Evolutionary conservation across 1,284 basidiomycete species (phyloP).

Genomic region (Rhodotorula sp.): DNA sequence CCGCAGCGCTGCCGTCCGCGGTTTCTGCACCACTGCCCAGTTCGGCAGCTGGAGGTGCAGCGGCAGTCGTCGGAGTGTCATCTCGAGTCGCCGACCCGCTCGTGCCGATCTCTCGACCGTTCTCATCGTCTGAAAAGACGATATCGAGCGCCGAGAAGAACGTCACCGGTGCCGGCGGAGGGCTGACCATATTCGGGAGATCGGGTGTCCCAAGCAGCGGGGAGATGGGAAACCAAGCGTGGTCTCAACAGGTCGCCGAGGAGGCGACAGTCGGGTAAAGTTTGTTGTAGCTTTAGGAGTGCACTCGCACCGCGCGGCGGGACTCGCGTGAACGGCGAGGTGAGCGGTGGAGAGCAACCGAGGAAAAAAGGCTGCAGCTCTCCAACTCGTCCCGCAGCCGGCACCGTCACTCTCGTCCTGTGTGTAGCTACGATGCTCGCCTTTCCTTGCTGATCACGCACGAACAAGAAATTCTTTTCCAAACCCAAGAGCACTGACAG

Average conservation of each 20-base stretch:
- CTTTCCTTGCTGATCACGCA: no score
- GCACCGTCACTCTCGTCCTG: no score
- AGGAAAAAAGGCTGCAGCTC: not conserved
- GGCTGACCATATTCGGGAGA: constrained; percentile 9
- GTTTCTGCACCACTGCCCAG: not conserved
- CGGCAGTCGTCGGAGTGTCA: not conserved
- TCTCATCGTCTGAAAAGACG: constrained; percentile 21
- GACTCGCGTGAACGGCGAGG: not conserved
- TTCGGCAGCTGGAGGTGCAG: not conserved
- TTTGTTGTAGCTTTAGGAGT: not conserved
- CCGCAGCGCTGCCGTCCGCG: not conserved
- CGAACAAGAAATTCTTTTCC: no score
- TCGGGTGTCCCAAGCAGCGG: not conserved
- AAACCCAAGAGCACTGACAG: no score
- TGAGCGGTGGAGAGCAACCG: not conserved
- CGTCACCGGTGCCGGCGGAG: constrained; percentile 3
- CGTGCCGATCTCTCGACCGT: not conserved
- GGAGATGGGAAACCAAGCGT: not conserved
- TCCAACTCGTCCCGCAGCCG: no score
- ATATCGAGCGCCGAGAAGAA: constrained; percentile 23
- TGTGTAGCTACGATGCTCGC: no score
- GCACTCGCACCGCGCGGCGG: not conserved
- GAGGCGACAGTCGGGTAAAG: not conserved
- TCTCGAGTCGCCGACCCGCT: not conserved
- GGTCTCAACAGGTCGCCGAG: not conserved